Evolutionary conservation across 148 eudicot species (phyloP).

Genomic region (Drosera capensis): DNA sequence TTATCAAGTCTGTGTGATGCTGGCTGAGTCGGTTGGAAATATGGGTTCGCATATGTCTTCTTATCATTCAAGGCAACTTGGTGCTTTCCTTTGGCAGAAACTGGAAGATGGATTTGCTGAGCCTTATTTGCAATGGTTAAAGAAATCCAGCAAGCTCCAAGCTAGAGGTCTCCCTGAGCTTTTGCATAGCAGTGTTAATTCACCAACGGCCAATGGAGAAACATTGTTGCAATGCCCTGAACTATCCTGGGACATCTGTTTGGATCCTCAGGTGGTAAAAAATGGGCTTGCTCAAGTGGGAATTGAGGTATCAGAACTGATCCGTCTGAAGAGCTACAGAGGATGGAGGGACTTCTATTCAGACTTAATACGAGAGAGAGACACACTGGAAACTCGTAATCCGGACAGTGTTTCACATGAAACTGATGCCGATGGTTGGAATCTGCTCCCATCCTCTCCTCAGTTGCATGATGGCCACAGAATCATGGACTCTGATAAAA

Average conservation of each 20-base stretch:
- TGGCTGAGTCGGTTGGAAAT: conserved; percentile 29
- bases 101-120: conserved; percentile 22
- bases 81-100: conserved; percentile 38
- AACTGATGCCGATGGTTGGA: conserved; percentile 21
- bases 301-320: conserved; percentile 22
- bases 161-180: conserved; percentile 12
- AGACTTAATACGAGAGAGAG: conserved; percentile 26
- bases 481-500: conserved; percentile 17
- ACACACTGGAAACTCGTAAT: conserved; percentile 25
- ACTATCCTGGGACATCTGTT: conserved; percentile 28
- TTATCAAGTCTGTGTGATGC: conserved; percentile 17
- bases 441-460: conserved; percentile 27
- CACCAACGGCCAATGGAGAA: conserved; percentile 13
- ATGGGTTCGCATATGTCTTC: conserved; percentile 28
- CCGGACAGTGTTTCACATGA: conserved; percentile 31
- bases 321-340: conserved; percentile 29
- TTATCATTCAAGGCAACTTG: conserved; percentile 47
- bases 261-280: conserved; percentile 27
- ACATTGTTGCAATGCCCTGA: conserved; percentile 19
- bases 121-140: conserved; percentile 23
- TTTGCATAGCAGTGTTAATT: conserved; percentile 12
- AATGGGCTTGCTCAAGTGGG: conserved; percentile 34
- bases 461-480: conserved; percentile 30
- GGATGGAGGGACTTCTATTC: conserved; percentile 56
- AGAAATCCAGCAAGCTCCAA: conserved; percentile 23